phyloP scores from a whole-genome alignment of 805 yeast genomes.

The Hanseniaspora nectarophila region DNA sequence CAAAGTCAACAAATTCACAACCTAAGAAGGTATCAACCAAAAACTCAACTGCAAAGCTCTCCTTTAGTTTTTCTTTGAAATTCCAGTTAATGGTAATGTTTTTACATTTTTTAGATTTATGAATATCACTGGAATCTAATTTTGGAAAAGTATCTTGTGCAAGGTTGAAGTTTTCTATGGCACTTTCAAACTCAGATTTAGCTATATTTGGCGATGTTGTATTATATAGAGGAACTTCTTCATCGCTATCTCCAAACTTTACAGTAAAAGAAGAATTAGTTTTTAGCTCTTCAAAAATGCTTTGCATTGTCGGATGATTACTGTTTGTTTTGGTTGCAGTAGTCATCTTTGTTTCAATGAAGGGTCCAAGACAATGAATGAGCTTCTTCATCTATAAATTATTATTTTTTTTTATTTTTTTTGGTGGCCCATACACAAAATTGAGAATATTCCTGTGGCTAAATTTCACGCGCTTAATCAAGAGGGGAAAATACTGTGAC shows the following conservation, averaged over 20 bases:
- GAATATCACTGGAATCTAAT: not conserved
- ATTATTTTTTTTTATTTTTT: no score
- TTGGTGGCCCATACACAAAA: no score
- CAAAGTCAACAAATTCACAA: not conserved
- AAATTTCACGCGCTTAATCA: no score
- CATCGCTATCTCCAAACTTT: not conserved
- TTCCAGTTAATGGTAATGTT: not conserved
- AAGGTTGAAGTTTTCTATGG: not conserved
- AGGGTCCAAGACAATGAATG: no score
- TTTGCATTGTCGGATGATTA: not conserved
- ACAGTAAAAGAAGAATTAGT: not conserved
- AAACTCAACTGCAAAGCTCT: not conserved
- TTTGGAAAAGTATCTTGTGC: not conserved
- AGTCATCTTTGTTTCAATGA: no score
- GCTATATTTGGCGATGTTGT: not conserved
- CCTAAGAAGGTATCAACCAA: not conserved
- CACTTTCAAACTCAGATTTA: not conserved
- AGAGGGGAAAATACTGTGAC: no score
- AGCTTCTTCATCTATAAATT: no score
- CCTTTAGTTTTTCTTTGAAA: not conserved
- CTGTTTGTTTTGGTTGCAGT: no score
- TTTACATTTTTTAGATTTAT: not conserved
- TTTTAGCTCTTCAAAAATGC: not conserved
- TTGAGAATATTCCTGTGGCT: no score
- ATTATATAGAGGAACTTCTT: not conserved